Evolutionary conservation across 805 yeast genomes (phyloP).

Genomic region (Barnettozyma vustinii): DNA sequence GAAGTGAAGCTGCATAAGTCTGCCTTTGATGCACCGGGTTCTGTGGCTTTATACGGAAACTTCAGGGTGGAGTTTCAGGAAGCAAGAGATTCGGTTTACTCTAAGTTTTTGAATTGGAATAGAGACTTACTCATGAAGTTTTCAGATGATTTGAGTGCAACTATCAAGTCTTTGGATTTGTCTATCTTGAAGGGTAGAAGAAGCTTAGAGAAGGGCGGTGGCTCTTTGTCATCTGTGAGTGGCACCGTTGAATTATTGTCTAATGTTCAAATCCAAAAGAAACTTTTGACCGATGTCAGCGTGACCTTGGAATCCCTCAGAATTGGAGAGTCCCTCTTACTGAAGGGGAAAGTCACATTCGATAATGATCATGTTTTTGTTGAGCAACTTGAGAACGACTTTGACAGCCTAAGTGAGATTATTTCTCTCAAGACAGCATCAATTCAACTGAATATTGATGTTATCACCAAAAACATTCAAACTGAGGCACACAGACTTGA

Average conservation of each 20-base stretch:
- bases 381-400: conserved; percentile 57
- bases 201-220: conserved; percentile 31
- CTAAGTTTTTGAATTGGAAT: conserved; percentile 60
- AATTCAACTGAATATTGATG: conserved; percentile 38
- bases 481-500: conserved; percentile 35
- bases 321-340: conserved; percentile 33
- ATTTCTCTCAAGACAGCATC: conserved; percentile 29
- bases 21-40: conserved; percentile 47
- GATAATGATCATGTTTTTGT: conserved; percentile 51
- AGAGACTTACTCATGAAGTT: conserved; percentile 37
- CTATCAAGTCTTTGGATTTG: conserved; percentile 27
- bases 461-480: conserved; percentile 36
- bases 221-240: conserved; percentile 34
- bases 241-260: conserved; percentile 35
- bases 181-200: conserved; percentile 31
- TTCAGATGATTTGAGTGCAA: conserved; percentile 31
- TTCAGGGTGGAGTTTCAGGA: conserved; percentile 41
- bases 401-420: conserved; percentile 36
- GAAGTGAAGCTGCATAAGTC: conserved; percentile 39
- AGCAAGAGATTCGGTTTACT: conserved; percentile 46
- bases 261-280: conserved; percentile 30
- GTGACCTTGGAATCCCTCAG: conserved; percentile 10
- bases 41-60: conserved; percentile 36
- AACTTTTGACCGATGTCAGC: background rate
- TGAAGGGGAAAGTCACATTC: conserved; percentile 41